Conservation (phyloP, 192 early-diverging fungal species). For the Podila verticillata region DNA sequence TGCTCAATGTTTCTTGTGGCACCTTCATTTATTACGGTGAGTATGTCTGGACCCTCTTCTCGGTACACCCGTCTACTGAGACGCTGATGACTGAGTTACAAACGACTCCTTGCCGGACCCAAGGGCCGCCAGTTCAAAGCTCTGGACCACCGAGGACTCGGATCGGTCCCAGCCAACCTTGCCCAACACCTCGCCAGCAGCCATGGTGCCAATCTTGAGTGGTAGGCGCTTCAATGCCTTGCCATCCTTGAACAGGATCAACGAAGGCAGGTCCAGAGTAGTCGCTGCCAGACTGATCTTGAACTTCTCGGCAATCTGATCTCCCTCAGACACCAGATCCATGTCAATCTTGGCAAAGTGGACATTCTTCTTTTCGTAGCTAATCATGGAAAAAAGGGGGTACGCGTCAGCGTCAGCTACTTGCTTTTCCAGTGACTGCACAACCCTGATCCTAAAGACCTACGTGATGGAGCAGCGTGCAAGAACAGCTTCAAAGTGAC, state of each 20-base stretch:
- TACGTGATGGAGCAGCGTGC: conserved; percentile 61
- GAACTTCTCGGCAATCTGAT: conserved; percentile 54
- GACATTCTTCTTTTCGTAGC: conserved; percentile 39
- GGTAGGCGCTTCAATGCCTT: conserved; percentile 56
- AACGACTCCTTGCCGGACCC: conserved; percentile 52
- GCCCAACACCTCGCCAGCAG: conserved; percentile 39
- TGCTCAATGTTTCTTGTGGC: conserved; percentile 1
- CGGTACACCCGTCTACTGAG: too few species aligned
- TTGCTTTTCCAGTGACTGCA: not conserved
- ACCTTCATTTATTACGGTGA: not conserved
- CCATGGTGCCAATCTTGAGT: conserved; percentile 42
- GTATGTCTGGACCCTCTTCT: too few species aligned
- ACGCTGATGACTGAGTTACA: not conserved
- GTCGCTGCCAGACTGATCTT: conserved; percentile 59
- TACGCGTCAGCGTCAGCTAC: not conserved
- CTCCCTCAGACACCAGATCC: conserved; percentile 52
- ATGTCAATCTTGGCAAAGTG: conserved; percentile 64
- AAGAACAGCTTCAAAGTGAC: conserved; percentile 60
- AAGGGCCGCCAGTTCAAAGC: conserved; percentile 41
- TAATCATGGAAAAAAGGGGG: not conserved
- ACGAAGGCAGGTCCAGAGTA: conserved; percentile 62
- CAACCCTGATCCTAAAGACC: conserved; percentile 2
- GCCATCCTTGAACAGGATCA: conserved; percentile 63
- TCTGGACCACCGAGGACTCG: conserved; percentile 25
- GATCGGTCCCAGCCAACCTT: conserved; percentile 52